These are phyloP conservation scores for Isabelozyma pseudorhagii DNA, from an alignment of 805 yeast species.

Conservation along the genomic window DNA sequence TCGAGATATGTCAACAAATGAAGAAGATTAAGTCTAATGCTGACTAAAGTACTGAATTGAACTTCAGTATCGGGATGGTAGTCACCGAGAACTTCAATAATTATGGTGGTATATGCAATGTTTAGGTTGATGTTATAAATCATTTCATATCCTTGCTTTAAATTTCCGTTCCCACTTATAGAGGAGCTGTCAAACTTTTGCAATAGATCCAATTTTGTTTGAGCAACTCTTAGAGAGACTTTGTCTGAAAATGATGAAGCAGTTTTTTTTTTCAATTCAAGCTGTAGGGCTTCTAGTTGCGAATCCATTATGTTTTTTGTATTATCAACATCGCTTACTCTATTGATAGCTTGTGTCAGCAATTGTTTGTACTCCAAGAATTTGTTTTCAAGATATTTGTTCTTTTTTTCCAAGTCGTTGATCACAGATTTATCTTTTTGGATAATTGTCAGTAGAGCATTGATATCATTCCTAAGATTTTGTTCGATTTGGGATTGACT, in stretches of 20 bases:
- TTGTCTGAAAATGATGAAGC: constrained; percentile 6
- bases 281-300: constrained; percentile 12
- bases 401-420: constrained; percentile 14
- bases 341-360: background rate
- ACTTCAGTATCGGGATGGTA: background rate
- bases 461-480: constrained; percentile 40
- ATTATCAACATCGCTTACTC: constrained; percentile 1
- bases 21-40: background rate
- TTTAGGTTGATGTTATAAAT: background rate
- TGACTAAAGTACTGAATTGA: background rate
- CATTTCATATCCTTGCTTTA: background rate
- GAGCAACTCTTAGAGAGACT: constrained; percentile 8
- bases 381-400: constrained; percentile 14
- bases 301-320: background rate
- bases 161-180: background rate
- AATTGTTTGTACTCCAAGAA: constrained; percentile 13
- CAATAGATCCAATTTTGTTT: constrained; percentile 5
- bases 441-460: constrained; percentile 12
- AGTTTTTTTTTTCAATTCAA: constrained; percentile 11
- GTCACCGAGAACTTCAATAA: background rate
- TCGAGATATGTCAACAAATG: background rate
- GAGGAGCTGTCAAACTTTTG: background rate
- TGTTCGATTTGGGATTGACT: constrained; percentile 40
- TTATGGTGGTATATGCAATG: background rate
- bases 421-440: constrained; percentile 12